Conservation (phyloP, 768 basidiomycete genomes). For the Tricholomella constricta region DNA sequence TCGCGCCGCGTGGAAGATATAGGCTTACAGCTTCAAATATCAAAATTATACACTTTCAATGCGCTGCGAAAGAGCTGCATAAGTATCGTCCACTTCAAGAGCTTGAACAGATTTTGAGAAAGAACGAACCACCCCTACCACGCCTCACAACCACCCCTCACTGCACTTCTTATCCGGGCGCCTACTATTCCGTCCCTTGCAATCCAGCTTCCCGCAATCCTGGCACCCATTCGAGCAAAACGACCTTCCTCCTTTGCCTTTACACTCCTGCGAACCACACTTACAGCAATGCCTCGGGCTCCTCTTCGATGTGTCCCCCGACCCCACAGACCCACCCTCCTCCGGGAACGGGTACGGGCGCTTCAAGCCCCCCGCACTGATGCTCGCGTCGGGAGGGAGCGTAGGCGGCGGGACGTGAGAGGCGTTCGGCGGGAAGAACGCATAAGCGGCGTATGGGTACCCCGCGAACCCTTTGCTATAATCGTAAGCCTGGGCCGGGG, state of each 20-base stretch:
- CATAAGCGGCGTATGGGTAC: conserved; percentile 13
- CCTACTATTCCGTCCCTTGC: conserved; percentile 76
- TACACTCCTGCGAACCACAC: conserved; percentile 79
- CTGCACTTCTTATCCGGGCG: conserved; percentile 74
- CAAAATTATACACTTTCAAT: too few species aligned
- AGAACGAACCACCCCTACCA: not conserved
- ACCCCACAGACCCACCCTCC: conserved; percentile 22
- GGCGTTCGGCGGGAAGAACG: not conserved
- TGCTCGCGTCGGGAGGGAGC: not conserved
- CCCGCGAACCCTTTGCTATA: conserved; percentile 12
- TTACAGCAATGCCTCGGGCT: conserved; percentile 78
- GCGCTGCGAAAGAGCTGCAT: too few species aligned
- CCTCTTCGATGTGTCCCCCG: conserved; percentile 52
- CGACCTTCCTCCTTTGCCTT: conserved; percentile 76
- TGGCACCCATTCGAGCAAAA: conserved; percentile 78
- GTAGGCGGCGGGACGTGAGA: too few species aligned
- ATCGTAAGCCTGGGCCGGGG: conserved; percentile 25
- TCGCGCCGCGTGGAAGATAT: too few species aligned
- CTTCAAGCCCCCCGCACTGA: conserved; percentile 11
- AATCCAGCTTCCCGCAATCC: conserved; percentile 82
- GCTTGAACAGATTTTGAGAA: too few species aligned
- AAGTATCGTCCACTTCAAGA: too few species aligned
- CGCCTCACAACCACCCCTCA: conserved; percentile 44
- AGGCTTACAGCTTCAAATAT: too few species aligned
- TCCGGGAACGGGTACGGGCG: conserved; percentile 24